A percentile compares a stretch with the other conserved stretches of the same genome.
These are phyloP conservation scores for Dorcoceras hygrometricum DNA, from an alignment of 257 asterid genomes.

Conservation along the genomic window DNA sequence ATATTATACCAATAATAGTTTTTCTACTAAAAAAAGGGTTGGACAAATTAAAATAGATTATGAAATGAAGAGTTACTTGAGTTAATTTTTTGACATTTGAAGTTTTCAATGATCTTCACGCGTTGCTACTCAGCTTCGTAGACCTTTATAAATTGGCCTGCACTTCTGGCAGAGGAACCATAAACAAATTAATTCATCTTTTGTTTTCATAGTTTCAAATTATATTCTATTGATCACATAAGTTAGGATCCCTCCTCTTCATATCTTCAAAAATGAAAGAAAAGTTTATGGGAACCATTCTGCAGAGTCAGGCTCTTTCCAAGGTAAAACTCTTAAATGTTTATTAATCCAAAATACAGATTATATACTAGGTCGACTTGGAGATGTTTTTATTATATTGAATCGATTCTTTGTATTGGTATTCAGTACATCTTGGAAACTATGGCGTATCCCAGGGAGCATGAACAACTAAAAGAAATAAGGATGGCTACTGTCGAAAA, in stretches of 20 bases:
- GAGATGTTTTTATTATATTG: neutral
- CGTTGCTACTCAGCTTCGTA: too few relatives aligned
- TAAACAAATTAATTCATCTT: neutral
- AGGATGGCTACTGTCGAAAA: slow-evolving; percentile 31
- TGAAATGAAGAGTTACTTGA: too few relatives aligned
- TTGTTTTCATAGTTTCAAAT: too few relatives aligned
- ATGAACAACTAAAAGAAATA: slow-evolving; percentile 50
- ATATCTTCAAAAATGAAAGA: slow-evolving; percentile 36
- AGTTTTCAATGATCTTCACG: too few relatives aligned
- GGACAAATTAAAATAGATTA: too few relatives aligned
- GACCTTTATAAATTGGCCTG: too few relatives aligned
- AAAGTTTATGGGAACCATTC: slow-evolving; percentile 41
- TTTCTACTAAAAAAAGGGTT: too few relatives aligned
- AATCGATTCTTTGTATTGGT: neutral
- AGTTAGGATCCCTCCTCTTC: neutral
- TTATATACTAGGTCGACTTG: too few relatives aligned
- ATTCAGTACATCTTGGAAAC: slow-evolving; percentile 50
- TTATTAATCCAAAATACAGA: too few relatives aligned
- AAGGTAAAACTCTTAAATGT: slow-evolving; percentile 32
- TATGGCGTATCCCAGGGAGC: slow-evolving; percentile 53
- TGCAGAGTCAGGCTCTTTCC: slow-evolving; percentile 51
- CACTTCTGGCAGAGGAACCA: neutral
- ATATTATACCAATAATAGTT: too few relatives aligned
- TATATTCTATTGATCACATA: too few relatives aligned
- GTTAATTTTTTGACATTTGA: too few relatives aligned